Conservation (phyloP, 192 early-diverging fungal genomes). For the Mortierella claussenii region DNA sequence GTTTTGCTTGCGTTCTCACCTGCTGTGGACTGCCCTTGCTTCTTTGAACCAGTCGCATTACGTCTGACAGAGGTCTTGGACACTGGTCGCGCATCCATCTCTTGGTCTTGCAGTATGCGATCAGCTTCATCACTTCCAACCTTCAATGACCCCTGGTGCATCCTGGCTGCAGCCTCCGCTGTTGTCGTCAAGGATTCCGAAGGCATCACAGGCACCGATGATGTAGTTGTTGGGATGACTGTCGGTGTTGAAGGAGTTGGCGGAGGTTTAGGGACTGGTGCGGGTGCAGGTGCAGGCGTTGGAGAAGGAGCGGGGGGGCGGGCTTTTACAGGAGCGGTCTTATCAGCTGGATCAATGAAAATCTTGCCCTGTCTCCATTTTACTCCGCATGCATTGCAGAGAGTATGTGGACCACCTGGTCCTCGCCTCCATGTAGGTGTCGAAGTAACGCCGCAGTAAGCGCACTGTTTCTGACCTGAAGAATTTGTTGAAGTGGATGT, state of each 20-base stretch:
- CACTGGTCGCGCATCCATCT: background rate
- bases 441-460: slow-evolving; percentile 68
- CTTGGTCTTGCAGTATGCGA: too few species aligned
- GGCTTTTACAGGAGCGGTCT: background rate
- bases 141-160: slow-evolving; percentile 7
- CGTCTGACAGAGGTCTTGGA: background rate
- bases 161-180: slow-evolving; percentile 26
- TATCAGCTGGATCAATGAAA: slow-evolving; percentile 8
- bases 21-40: background rate
- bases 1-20: background rate
- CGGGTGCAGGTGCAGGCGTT: background rate
- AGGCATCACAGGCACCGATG: background rate
- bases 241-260: background rate
- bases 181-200: slow-evolving; percentile 17
- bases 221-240: background rate
- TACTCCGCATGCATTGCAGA: slow-evolving; percentile 83
- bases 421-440: slow-evolving; percentile 86
- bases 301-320: background rate
- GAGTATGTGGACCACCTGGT: slow-evolving; percentile 72
- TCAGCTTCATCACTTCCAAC: too few species aligned
- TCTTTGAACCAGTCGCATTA: background rate
- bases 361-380: slow-evolving; percentile 83
- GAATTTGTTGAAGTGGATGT: background rate
- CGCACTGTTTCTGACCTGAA: slow-evolving; percentile 59
- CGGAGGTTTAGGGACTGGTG: background rate